phyloP scores from a whole-genome alignment of 345 rosid genomes.

The Syzygium aqueum region DNA sequence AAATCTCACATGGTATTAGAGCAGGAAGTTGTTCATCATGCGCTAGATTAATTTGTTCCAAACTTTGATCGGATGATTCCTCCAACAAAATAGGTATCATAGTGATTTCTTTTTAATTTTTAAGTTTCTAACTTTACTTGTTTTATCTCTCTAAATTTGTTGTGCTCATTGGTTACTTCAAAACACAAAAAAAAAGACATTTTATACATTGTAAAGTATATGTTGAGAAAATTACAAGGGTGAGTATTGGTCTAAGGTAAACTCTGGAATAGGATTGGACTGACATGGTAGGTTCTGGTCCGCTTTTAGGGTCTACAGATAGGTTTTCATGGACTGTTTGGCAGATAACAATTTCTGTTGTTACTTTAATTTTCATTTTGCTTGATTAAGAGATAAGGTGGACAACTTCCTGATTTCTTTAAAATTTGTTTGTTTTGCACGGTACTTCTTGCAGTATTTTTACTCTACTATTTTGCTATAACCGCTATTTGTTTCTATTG shows the following conservation, averaged over 20 bases:
- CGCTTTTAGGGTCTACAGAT: not conserved
- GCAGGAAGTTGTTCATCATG: too few species aligned
- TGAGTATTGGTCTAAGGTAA: not conserved
- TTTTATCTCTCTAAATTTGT: not conserved
- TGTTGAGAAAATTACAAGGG: too few species aligned
- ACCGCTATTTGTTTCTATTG: not conserved
- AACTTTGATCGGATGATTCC: too few species aligned
- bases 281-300: not conserved
- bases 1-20: too few species aligned
- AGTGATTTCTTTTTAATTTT: not conserved
- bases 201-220: not conserved
- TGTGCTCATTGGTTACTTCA: not conserved
- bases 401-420: not conserved
- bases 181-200: not conserved
- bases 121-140: not conserved
- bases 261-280: not conserved
- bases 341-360: not conserved
- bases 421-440: not conserved
- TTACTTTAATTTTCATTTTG: not conserved
- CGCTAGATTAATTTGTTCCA: too few species aligned
- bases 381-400: not conserved
- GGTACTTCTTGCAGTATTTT: not conserved
- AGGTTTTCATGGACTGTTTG: not conserved
- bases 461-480: not conserved
- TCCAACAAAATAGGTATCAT: too few species aligned